phyloP scores from a whole-genome alignment of 2,329 filamentous ascomycete species.

The Emydomyces testavorans region DNA sequence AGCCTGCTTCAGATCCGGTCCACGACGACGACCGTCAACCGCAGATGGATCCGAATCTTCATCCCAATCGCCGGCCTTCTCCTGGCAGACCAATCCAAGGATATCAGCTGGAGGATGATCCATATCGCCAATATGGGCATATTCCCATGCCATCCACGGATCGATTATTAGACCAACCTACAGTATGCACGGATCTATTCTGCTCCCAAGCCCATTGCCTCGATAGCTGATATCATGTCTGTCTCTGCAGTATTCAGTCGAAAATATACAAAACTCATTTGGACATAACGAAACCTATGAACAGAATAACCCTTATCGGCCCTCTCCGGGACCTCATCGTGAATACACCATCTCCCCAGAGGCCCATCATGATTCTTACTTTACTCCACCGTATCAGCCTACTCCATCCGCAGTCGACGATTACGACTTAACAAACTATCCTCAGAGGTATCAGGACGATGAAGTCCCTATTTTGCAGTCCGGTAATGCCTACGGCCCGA shows the following conservation, averaged over 20 bases:
- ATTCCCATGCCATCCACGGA: slow-evolving; percentile 65
- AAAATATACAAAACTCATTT: slow-evolving; percentile 53
- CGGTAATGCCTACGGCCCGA: slow-evolving; percentile 50
- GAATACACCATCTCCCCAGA: slow-evolving; percentile 73
- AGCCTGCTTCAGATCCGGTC: slow-evolving; percentile 27
- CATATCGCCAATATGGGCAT: slow-evolving; percentile 50
- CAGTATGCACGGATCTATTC: slow-evolving; percentile 45
- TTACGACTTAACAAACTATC: slow-evolving; percentile 42
- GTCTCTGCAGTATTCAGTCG: slow-evolving; percentile 52
- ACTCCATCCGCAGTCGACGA: slow-evolving; percentile 45
- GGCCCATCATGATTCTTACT: slow-evolving; percentile 78
- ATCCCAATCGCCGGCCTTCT: slow-evolving; percentile 54
- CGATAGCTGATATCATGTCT: background rate
- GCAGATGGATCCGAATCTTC: slow-evolving; percentile 43
- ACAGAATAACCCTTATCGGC: slow-evolving; percentile 36
- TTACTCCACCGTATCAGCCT: slow-evolving; percentile 69
- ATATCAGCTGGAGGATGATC: slow-evolving; percentile 73
- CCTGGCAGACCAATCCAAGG: slow-evolving; percentile 62
- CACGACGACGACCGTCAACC: slow-evolving; percentile 34
- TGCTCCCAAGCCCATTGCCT: background rate
- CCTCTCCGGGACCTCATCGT: slow-evolving; percentile 41
- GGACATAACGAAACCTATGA: slow-evolving; percentile 53
- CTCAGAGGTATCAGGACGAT: slow-evolving; percentile 56
- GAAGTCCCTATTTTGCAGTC: slow-evolving; percentile 60
- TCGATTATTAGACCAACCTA: slow-evolving; percentile 69